phyloP scores from a whole-genome alignment of 129 eudicot genomes.

The Chrysanthemum seticuspe region DNA sequence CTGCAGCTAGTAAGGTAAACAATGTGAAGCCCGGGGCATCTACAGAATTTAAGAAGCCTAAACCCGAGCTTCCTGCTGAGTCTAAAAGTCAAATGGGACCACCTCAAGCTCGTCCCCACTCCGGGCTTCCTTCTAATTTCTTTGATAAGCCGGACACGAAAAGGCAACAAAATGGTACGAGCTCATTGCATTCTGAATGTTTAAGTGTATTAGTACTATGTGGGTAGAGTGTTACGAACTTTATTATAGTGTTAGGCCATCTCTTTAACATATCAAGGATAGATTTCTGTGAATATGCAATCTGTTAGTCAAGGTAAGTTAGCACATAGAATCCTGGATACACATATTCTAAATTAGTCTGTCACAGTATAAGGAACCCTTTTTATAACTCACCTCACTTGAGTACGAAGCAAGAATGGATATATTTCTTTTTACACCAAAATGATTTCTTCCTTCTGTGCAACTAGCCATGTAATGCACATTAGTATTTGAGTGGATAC shows the following conservation, averaged over 20 bases:
- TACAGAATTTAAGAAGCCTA: slow-evolving; percentile 43
- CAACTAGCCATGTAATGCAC: not conserved
- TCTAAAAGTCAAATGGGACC: slow-evolving; percentile 36
- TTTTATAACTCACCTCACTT: not conserved
- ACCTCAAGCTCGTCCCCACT: slow-evolving; percentile 42
- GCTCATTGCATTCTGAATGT: not conserved
- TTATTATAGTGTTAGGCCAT: too few species aligned
- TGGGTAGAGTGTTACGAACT: too few species aligned
- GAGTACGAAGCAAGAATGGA: not conserved
- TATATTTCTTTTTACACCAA: not conserved
- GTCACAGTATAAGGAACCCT: not conserved
- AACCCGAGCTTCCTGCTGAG: slow-evolving; percentile 35
- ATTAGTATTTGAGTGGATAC: too few species aligned
- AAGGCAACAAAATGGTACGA: slow-evolving; percentile 65
- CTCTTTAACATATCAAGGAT: too few species aligned
- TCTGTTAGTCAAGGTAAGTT: slow-evolving; percentile 1
- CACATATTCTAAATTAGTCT: slow-evolving; percentile 2
- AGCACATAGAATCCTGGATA: not conserved
- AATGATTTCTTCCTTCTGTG: not conserved
- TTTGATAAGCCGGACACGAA: slow-evolving; percentile 68
- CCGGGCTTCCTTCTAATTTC: slow-evolving; percentile 69
- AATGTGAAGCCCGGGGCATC: slow-evolving; percentile 45
- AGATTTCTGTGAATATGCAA: not conserved
- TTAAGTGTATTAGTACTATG: not conserved
- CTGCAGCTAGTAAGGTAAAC: slow-evolving; percentile 49